Base-by-base conservation (phyloP, 371 early-diverging fungal species). In the Mucor circinelloides region DNA sequence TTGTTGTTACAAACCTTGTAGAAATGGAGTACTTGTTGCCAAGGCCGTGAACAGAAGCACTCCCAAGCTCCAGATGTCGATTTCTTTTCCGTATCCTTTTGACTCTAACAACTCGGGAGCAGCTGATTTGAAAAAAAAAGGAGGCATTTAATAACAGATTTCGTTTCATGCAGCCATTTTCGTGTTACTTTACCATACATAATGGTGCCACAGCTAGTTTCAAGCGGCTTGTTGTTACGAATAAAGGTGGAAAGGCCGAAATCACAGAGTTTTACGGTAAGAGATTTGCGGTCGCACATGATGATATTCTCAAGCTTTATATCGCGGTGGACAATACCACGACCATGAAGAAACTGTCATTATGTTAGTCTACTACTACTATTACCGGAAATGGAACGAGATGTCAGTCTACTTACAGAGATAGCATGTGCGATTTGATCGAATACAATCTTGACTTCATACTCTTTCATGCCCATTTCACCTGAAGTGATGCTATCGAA, bases 41-140 rank as follows among this genome's bases (percentile, higher is more conserved):
- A 92, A 74, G 81, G 94, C 91, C 79, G 98, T 97, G 73, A 92
- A 99, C 17, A 99, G 88, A 48, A 99, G 81, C 31, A 99, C 90
- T 15, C 99, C 99, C 25, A 99, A 81, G 6, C 98, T 95, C 95
- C 97, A 99, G 93, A 96, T 94, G 79, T 99, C 99, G 3, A 97
- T 98, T 12, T 94, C 92, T 73, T 91, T 90, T 13, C 95, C 94
- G 74, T 99, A 97, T 32, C 95, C 97, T 77, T 93, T 91, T 17
- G 68, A 68, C 77, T 86, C 91, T 60, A 97, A 91, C 6, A 96
- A 91, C 76, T 96, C 97, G 21, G 96, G 96, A 17, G 96, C 93
- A 25, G 88, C 70, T 69, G 52, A 23, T 58, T 38, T 30, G 25
- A 38, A 12, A n/a, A 44, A 19, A 38, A 30, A 13, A 50, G 1